Percentiles rank a stretch among this genome's conserved stretches.
Evolutionary conservation across 768 basidiomycete species (phyloP).

Genomic region (Pluteus cervinus): DNA sequence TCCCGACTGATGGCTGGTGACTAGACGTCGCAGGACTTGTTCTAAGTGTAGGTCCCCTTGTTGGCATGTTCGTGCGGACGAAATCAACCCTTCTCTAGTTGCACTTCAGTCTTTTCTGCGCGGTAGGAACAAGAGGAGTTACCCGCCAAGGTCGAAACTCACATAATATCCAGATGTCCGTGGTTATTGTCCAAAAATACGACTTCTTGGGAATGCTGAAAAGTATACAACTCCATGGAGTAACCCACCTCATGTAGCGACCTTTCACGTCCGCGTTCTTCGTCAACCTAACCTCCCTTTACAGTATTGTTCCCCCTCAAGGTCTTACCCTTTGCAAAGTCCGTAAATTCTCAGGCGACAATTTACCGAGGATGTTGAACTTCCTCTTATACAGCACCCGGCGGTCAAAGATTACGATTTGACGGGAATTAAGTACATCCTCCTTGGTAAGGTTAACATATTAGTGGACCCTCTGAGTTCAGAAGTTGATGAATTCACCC

Average conservation of each 20-base stretch:
- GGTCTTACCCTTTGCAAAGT: slow-evolving; percentile 47
- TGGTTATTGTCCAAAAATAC: slow-evolving; percentile 43
- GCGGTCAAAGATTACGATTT: slow-evolving; percentile 37
- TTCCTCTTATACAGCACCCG: slow-evolving; percentile 35
- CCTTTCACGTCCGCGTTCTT: not conserved
- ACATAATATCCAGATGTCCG: slow-evolving; percentile 33
- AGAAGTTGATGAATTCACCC: slow-evolving; percentile 20
- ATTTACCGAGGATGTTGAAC: slow-evolving; percentile 29
- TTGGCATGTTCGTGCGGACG: slow-evolving; percentile 8
- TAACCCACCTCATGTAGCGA: slow-evolving; percentile 44
- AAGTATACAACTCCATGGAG: slow-evolving; percentile 36
- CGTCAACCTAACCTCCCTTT: not conserved
- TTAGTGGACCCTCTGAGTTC: not conserved
- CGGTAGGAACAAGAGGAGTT: slow-evolving; percentile 23
- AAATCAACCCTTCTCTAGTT: slow-evolving; percentile 27
- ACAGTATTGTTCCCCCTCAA: slow-evolving; percentile 42
- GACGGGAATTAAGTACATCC: slow-evolving; percentile 30
- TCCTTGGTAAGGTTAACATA: slow-evolving; percentile 30
- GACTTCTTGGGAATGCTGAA: slow-evolving; percentile 37
- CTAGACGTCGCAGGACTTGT: slow-evolving; percentile 40
- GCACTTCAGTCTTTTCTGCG: slow-evolving; percentile 49
- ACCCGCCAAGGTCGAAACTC: not conserved
- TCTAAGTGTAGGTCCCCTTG: slow-evolving; percentile 34
- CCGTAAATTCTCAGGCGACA: slow-evolving; percentile 28
- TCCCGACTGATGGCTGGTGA: slow-evolving; percentile 3